Evolutionary conservation across 2,329 filamentous ascomycete genomes (phyloP).

Genomic region (Aureobasidium melanogenum): DNA sequence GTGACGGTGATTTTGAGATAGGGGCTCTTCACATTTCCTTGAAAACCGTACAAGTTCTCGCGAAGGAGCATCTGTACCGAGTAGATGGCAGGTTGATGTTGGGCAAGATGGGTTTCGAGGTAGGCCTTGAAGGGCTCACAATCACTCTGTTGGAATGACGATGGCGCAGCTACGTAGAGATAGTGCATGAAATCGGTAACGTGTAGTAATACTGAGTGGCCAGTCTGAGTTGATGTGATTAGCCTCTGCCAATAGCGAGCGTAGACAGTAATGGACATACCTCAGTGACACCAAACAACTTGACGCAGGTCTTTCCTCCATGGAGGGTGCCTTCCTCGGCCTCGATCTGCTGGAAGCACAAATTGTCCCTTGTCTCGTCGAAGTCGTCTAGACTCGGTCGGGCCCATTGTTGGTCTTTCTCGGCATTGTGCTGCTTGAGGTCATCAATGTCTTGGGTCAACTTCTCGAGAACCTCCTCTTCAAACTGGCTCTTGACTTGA

Average conservation of each 20-base stretch:
- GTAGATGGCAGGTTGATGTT: constrained; percentile 64
- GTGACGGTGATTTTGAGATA: constrained; percentile 91
- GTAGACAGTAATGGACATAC: constrained; percentile 30
- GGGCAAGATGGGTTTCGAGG: constrained; percentile 69
- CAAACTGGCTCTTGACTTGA: constrained; percentile 83
- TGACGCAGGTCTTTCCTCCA: constrained; percentile 69
- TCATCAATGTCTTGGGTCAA: constrained; percentile 86
- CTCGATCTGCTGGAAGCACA: constrained; percentile 96
- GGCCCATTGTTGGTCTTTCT: constrained; percentile 91
- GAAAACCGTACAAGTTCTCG: constrained; percentile 89
- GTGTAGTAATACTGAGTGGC: constrained; percentile 89
- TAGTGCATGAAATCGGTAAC: constrained; percentile 96
- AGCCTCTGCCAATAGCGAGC: constrained; percentile 6
- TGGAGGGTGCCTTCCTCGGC: constrained; percentile 78
- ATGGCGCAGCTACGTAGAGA: constrained; percentile 81
- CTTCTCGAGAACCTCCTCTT: constrained; percentile 89
- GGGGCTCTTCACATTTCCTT: constrained; percentile 83
- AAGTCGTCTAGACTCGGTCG: constrained; percentile 54
- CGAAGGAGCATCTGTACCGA: constrained; percentile 74
- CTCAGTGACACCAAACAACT: constrained; percentile 88
- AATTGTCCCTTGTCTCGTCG: constrained; percentile 53
- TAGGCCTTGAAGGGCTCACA: constrained; percentile 70
- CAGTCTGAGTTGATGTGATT: constrained; percentile 36
- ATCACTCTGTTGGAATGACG: constrained; percentile 70
- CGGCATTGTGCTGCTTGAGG: constrained; percentile 75